Percentiles rank a stretch among this genome's conserved stretches.
Evolutionary conservation across 2,329 filamentous ascomycete genomes (phyloP).

Genomic region (Curvularia eragrostidis): DNA sequence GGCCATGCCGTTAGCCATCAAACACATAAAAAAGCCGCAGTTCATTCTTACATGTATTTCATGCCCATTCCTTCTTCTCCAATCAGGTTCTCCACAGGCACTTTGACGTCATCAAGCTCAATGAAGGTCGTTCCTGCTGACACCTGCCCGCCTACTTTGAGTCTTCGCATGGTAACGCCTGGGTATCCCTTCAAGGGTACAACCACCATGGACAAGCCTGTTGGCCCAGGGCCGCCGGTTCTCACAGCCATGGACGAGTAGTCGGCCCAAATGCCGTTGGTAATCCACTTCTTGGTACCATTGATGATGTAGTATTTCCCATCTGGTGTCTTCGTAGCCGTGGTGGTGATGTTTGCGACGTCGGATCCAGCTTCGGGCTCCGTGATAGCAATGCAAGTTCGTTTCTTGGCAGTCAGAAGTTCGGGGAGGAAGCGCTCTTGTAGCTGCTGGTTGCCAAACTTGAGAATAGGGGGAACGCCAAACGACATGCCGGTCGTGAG

Average conservation of each 20-base stretch:
- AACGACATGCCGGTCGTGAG: constrained; percentile 76
- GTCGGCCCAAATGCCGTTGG: constrained; percentile 69
- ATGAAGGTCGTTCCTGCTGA: constrained; percentile 76
- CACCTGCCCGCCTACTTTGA: constrained; percentile 71
- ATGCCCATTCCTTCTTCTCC: constrained; percentile 74
- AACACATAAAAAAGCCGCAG: neutral
- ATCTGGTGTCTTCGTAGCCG: constrained; percentile 66
- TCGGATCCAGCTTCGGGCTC: constrained; percentile 77
- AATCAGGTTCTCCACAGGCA: constrained; percentile 73
- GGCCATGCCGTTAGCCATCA: neutral
- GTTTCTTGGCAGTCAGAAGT: constrained; percentile 69
- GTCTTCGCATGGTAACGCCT: constrained; percentile 71
- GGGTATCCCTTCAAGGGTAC: constrained; percentile 72
- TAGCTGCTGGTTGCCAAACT: constrained; percentile 68
- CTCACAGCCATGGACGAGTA: constrained; percentile 75
- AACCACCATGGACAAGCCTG: constrained; percentile 70
- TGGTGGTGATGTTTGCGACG: constrained; percentile 75
- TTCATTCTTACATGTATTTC: constrained; percentile 62
- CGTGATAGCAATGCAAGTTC: constrained; percentile 78
- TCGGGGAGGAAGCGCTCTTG: constrained; percentile 75
- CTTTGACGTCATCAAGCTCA: constrained; percentile 75
- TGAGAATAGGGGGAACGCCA: constrained; percentile 73
- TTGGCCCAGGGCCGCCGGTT: constrained; percentile 69
- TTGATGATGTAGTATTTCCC: constrained; percentile 75
- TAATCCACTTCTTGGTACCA: constrained; percentile 76